Percentiles rank a stretch among this genome's conserved stretches.
phyloP scores from a whole-genome alignment of 176 grass and related monocot species.

The Zea mays region DNA sequence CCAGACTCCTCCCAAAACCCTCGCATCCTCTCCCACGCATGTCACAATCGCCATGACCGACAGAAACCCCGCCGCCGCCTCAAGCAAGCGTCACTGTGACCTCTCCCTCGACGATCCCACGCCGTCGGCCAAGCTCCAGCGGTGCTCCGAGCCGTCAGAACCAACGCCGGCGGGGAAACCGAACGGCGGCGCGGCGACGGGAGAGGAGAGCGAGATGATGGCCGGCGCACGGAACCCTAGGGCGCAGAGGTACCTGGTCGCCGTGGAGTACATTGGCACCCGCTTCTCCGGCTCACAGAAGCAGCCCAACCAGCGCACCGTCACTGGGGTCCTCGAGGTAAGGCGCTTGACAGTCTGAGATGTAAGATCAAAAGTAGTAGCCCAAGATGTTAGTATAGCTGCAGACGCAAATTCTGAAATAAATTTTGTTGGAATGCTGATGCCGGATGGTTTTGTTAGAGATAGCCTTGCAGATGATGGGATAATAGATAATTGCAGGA shows the following conservation, averaged over 20 bases:
- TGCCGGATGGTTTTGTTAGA: neutral
- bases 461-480: neutral
- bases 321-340: slow-evolving; percentile 86
- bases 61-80: slow-evolving; percentile 14
- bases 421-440: neutral
- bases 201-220: slow-evolving; percentile 33
- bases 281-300: slow-evolving; percentile 85
- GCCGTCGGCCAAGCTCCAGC: slow-evolving; percentile 39
- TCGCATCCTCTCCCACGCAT: neutral
- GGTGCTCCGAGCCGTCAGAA: slow-evolving; percentile 21
- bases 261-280: slow-evolving; percentile 84
- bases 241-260: slow-evolving; percentile 79
- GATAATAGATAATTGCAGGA: neutral
- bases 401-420: neutral
- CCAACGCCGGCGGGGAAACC: slow-evolving; percentile 1
- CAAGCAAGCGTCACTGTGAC: slow-evolving; percentile 34
- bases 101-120: slow-evolving; percentile 8
- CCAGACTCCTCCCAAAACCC: slow-evolving; percentile 35
- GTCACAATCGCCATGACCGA: slow-evolving; percentile 43
- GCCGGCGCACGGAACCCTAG: slow-evolving; percentile 41
- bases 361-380: slow-evolving; percentile 8
- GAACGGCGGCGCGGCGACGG: neutral
- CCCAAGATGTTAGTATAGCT: neutral
- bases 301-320: slow-evolving; percentile 81
- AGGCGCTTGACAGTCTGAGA: slow-evolving; percentile 14